Evolutionary conservation across 306 rosid genomes (phyloP).

Genomic region (Crotalaria pallida): DNA sequence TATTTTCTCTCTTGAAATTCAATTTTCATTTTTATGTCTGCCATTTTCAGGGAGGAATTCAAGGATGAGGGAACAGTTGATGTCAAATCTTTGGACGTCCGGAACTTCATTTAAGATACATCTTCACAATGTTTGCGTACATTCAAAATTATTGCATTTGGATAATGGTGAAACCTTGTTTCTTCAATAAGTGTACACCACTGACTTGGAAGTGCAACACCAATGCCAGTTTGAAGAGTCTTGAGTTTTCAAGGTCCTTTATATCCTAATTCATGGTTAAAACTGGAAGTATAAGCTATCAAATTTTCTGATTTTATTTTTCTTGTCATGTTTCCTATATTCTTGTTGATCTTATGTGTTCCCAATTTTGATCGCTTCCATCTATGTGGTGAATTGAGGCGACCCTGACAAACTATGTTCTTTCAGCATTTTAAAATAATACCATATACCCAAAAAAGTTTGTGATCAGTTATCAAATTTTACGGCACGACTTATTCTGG

Average conservation of each 20-base stretch:
- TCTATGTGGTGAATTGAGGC: neutral
- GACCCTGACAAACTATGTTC: neutral
- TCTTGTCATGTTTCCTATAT: neutral
- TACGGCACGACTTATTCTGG: neutral
- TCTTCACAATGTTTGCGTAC: conserved; percentile 21
- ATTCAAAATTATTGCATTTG: conserved; percentile 36
- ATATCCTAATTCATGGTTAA: conserved; percentile 18
- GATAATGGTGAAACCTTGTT: conserved; percentile 40
- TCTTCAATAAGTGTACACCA: conserved; percentile 55
- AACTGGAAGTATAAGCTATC: conserved; percentile 26
- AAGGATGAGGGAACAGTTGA: conserved; percentile 67
- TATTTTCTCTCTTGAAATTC: neutral
- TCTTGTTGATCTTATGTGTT: neutral
- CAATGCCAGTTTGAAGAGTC: conserved; percentile 29
- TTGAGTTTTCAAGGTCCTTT: conserved; percentile 25
- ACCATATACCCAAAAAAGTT: neutral
- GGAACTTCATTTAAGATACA: conserved; percentile 63
- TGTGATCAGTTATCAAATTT: neutral
- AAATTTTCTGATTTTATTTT: neutral
- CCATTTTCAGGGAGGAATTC: conserved; percentile 86
- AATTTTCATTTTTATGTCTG: conserved; percentile 3
- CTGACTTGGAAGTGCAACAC: conserved; percentile 34
- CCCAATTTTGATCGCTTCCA: neutral
- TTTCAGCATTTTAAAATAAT: neutral
- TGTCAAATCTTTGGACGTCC: conserved; percentile 72